Evolutionary conservation across 768 basidiomycete species (phyloP), one percentile per base, ranked within the genome.

Genomic region (Dentipellis sp.): DNA sequence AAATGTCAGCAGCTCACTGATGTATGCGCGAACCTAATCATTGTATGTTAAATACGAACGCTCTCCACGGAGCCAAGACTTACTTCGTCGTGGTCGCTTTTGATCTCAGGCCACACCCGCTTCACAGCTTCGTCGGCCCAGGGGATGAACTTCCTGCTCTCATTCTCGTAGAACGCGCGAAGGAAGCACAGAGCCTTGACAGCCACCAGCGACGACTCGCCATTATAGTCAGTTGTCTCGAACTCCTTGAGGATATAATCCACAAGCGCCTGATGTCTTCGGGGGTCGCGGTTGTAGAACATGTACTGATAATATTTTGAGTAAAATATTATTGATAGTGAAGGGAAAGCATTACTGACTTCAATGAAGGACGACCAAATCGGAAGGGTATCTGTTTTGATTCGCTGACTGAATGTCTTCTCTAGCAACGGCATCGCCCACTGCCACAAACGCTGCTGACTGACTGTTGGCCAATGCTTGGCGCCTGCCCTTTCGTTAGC

Each of bases 381-480:
- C 11, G 77, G 70, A 17, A 90, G 71, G 0, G 90, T 93, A 63
- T 97, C 92, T 11, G 88, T 86, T 62, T 88, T 88, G 65, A 92
- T 78, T 60, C 82, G 85, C 39, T 77, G 75, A n/a, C 72, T 71
- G 59, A 92, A 82, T 16, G 91, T 81, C 37, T 78, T 76, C 17
- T 76, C 75, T 52, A 93, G 76, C 36, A 79, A 74, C 0, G 86
- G 86, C 19, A 72, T 78, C 49, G 91, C 81, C 94, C 94, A 97
- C 42, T 76, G 71, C 91, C 91, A 94, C 2, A 97, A 68, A 17
- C 66, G 65, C 45, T 78, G 66, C 67, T 93, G 86, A 59, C 83
- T 81, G n/a, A 74, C 70, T 2, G 77, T 74, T 0, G 89, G 77
- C 94, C 94, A 97, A 65, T 94, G 90, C 68, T 93, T 93, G 3